A percentile compares a stretch with the other conserved stretches of the same genome.
phyloP scores from a whole-genome alignment of 768 basidiomycete genomes.

The Lactarius sp. region DNA sequence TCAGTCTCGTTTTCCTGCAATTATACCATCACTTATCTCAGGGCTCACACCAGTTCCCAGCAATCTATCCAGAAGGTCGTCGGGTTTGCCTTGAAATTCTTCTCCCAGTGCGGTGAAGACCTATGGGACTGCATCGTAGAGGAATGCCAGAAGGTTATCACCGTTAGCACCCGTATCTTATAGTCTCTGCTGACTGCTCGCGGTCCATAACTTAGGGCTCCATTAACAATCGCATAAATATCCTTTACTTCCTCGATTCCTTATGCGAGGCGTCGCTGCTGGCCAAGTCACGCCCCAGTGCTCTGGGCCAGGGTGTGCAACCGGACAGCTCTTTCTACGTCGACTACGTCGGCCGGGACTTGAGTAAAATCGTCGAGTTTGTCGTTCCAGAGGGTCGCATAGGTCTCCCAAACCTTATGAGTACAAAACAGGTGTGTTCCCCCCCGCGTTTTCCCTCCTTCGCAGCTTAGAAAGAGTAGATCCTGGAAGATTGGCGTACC shows the following conservation, averaged over 20 bases:
- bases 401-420: constrained; percentile 82
- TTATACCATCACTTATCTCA: constrained; percentile 27
- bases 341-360: constrained; percentile 71
- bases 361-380: constrained; percentile 68
- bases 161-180: not conserved
- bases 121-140: constrained; percentile 92
- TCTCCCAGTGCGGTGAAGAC: constrained; percentile 81
- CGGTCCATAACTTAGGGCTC: constrained; percentile 43
- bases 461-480: constrained; percentile 40
- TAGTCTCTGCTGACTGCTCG: not conserved
- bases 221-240: constrained; percentile 89
- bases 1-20: constrained; percentile 34
- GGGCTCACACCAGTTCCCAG: constrained; percentile 55
- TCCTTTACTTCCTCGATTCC: constrained; percentile 86
- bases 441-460: not conserved
- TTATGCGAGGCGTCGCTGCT: constrained; percentile 76
- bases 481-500: constrained; percentile 86
- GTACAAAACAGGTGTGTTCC: constrained; percentile 73
- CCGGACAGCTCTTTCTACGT: constrained; percentile 57
- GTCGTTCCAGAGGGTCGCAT: constrained; percentile 89
- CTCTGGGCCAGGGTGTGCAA: constrained; percentile 36
- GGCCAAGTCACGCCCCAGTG: constrained; percentile 52
- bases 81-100: constrained; percentile 78
- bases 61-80: constrained; percentile 88
- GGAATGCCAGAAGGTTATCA: constrained; percentile 76